Base-by-base conservation (phyloP, 768 basidiomycete species). In the Mycena maculata region DNA sequence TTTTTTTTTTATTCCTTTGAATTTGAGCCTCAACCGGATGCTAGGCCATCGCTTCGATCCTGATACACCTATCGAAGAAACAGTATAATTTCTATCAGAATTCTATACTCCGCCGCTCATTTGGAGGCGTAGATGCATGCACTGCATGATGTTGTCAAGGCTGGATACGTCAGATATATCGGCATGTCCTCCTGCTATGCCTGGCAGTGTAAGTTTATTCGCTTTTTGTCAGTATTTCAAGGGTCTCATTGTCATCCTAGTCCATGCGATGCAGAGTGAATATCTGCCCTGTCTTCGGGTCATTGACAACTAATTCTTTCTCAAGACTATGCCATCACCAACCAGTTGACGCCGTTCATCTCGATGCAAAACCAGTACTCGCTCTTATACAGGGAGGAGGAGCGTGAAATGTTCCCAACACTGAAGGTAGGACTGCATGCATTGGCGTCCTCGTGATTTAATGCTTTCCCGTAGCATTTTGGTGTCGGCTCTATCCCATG, bases 331-430 rank as follows among this genome's bases (percentile, higher is more conserved):
- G 89, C 88, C 0, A 85, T 89, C 60, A 75, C 80, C 42, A 86
- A 90, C 74, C 82, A 84, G 13, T 76, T 87, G 1, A 87, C 86
- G 0, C 86, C 86, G 0, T 90, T 91, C 76, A 87, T 90, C 71
- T 87, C 86, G 2, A 89, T 90, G 89, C 89, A 90, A 75, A 90
- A 90, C 71, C 87, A 87, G 63, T 85, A 91, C 74, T 86, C 77
- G 62, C 76, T 88, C 10, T 70, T 88, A 16, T 90, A 91, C 71
- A 80, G 89, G 22, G 90, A 91, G 73, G 89, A 91, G 70, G 89
- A 87, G 72, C 78, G 86, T 2, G 86, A 87, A 70, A 87, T 88
- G 86, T 86, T 88, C 72, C 88, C 89, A 2, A 85, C 84, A 3
- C 76, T 87, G 38, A 85, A 86, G 78, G 85, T 84, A 25, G 22